Conservation (phyloP, 108 stramenopile species). For the Cyclotella atomus region DNA sequence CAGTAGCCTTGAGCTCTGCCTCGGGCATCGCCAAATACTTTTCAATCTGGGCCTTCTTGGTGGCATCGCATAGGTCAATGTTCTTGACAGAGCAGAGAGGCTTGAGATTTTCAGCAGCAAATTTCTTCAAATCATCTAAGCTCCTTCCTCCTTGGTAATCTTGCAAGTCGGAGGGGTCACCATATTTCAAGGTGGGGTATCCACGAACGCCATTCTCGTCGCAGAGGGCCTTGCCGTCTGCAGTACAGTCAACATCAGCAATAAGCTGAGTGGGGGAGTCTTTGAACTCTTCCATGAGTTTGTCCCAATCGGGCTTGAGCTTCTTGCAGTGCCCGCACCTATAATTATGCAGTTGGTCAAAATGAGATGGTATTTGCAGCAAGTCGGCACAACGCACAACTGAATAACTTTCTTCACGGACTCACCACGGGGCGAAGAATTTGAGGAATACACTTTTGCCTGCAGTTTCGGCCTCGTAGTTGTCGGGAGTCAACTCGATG, state of each 20-base stretch:
- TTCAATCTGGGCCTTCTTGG: constrained; percentile 69
- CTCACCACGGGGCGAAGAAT: background rate
- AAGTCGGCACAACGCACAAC: too few relatives aligned
- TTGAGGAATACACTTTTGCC: background rate
- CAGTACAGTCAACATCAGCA: constrained; percentile 85
- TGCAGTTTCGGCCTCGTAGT: constrained; percentile 2
- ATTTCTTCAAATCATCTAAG: constrained; percentile 65
- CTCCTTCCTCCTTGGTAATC: constrained; percentile 84
- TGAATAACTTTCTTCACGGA: too few relatives aligned
- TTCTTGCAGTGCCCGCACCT: constrained; percentile 6
- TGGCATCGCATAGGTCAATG: constrained; percentile 66
- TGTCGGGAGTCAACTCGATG: background rate
- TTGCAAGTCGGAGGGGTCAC: constrained; percentile 64
- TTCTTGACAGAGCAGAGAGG: constrained; percentile 58
- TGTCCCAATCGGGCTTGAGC: constrained; percentile 62
- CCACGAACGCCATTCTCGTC: constrained; percentile 73
- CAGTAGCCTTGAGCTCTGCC: constrained; percentile 53
- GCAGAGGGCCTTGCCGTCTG: constrained; percentile 75
- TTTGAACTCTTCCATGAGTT: constrained; percentile 66
- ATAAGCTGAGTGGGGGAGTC: constrained; percentile 39
- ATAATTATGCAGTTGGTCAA: background rate
- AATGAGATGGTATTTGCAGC: too few relatives aligned
- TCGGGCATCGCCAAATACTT: constrained; percentile 49
- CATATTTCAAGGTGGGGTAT: constrained; percentile 86
- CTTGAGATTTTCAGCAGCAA: constrained; percentile 75